Base-by-base conservation (phyloP, 2,329 filamentous ascomycete genomes). In the Domatiomyces globalis region DNA sequence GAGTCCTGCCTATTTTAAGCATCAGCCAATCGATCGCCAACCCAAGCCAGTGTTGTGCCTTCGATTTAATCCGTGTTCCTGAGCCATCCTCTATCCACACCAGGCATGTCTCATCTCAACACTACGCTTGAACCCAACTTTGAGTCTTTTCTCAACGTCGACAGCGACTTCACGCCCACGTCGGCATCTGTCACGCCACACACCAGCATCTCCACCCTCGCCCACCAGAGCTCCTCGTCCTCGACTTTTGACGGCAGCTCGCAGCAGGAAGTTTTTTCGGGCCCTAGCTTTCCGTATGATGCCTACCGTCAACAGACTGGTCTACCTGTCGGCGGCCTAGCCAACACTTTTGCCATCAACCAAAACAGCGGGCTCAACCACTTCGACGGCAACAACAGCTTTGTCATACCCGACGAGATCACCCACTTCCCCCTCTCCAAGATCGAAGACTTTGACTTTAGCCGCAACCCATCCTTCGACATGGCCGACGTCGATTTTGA, bases 241-340 rank as follows among this genome's bases (percentile, higher is more conserved):
- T 64, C 68, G 27, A 63, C 58, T 46, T 67, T 68, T 53, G 63
- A 65, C 18, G 66, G 61, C 43, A 63, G 61, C 55, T 67, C 69
- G 52, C 66, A 65, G 22, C 77, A 83, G 55, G 76, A 76, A 58
- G 70, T 76, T 18, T 79, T 89, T 63, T 81, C 80, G 46, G 86
- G 81, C 36, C 90, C 92, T 7, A 95, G 87, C 68, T 89, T 95
- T 71, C 87, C 94, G 69, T 96, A 96, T 74, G 86, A 88, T 63
- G 81, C 87, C 64, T 94, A 95, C 73, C 86, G 87, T 71, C 92
- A 98, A 67, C 89, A 95, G 73, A 95, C 92, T 2, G 88, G 89
- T 57, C 81, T 95, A 27, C 87, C 92, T 0, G 83, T 87, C 1
- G 88, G 88, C 56, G 89, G 87, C 49, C 73, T 92, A 56, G 81